These are phyloP conservation scores for Suillus plorans DNA, from an alignment of 768 basidiomycete genomes.

Conservation along the genomic window DNA sequence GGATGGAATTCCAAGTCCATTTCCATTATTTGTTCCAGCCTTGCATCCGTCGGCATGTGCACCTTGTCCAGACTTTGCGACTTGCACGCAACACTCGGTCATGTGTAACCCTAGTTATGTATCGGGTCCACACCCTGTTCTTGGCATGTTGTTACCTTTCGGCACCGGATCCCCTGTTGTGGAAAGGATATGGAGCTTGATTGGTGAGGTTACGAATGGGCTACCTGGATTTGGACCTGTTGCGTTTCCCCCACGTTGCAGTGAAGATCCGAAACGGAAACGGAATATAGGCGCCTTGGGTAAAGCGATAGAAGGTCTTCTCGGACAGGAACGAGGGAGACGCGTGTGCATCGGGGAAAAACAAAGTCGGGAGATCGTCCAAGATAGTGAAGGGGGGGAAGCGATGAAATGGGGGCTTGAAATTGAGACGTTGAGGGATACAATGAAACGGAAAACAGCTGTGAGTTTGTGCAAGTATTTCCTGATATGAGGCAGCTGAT, in stretches of 20 bases:
- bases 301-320: constrained; percentile 62
- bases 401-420: constrained; percentile 78
- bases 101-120: constrained; percentile 70
- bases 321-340: constrained; percentile 63
- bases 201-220: constrained; percentile 57
- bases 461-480: constrained; percentile 36
- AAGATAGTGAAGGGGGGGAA: constrained; percentile 59
- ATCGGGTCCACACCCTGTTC: constrained; percentile 58
- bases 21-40: constrained; percentile 53
- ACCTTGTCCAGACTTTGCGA: constrained; percentile 69
- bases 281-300: constrained; percentile 72
- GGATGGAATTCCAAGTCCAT: constrained; percentile 48
- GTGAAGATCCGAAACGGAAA: constrained; percentile 76
- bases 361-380: constrained; percentile 18
- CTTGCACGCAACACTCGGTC: constrained; percentile 55
- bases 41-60: constrained; percentile 65
- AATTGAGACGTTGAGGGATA: constrained; percentile 54
- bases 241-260: constrained; percentile 72
- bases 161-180: constrained; percentile 38
- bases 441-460: constrained; percentile 55
- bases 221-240: constrained; percentile 76
- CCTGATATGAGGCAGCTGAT: constrained; percentile 17
- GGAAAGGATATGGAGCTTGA: constrained; percentile 44
- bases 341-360: constrained; percentile 61
- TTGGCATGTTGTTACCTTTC: constrained; percentile 44